Conservation (phyloP, 2,329 filamentous ascomycete genomes). For the Fusarium secorum region DNA sequence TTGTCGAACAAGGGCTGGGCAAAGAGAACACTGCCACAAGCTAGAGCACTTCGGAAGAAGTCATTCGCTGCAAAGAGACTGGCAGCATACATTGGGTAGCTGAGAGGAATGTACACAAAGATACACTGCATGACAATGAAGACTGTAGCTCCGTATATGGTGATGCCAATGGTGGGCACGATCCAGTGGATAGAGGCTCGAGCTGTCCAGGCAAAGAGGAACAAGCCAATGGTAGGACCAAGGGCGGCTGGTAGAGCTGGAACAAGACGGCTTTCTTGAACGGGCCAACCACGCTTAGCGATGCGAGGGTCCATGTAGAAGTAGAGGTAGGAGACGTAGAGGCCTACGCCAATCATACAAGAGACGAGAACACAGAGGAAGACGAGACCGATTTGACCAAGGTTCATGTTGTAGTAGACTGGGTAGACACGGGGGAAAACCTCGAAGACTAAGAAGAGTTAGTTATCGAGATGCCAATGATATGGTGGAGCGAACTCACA, state of each 20-base stretch:
- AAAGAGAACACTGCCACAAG: constrained; percentile 67
- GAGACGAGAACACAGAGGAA: constrained; percentile 68
- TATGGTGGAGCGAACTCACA: constrained; percentile 45
- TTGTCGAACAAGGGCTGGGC: constrained; percentile 66
- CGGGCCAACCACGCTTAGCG: constrained; percentile 55
- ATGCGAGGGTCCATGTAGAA: constrained; percentile 62
- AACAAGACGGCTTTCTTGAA: constrained; percentile 62
- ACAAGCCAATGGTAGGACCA: constrained; percentile 65
- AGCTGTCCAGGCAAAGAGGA: constrained; percentile 67
- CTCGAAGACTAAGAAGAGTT: constrained; percentile 59
- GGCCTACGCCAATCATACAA: constrained; percentile 58
- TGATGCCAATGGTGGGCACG: constrained; percentile 64
- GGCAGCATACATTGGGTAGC: constrained; percentile 65
- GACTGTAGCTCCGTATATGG: constrained; percentile 59
- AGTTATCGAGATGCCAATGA: background rate
- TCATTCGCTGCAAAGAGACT: constrained; percentile 68
- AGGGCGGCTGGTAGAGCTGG: constrained; percentile 63
- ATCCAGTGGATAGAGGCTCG: constrained; percentile 61
- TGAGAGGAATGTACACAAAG: constrained; percentile 66
- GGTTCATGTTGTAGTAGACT: constrained; percentile 65
- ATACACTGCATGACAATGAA: constrained; percentile 67
- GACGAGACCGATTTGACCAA: constrained; percentile 65
- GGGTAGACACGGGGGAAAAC: constrained; percentile 72
- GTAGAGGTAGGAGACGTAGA: constrained; percentile 61
- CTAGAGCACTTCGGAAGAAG: constrained; percentile 65